These are phyloP conservation scores for Hemerocallis citrina DNA, from an alignment of 106 monocot species.

Conservation along the genomic window DNA sequence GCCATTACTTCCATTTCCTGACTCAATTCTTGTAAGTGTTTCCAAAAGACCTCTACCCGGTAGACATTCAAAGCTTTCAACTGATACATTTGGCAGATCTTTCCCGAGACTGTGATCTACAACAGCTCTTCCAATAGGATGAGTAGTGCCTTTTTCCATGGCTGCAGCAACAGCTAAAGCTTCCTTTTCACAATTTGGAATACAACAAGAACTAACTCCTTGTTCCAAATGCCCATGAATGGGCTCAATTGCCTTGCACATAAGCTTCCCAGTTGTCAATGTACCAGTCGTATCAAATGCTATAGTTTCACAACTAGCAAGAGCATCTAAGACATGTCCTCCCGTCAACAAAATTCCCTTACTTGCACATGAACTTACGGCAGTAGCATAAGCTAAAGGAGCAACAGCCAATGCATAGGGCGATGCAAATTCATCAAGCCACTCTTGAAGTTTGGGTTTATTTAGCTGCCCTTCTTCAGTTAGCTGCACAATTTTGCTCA, in stretches of 20 bases:
- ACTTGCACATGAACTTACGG: slow-evolving; percentile 91
- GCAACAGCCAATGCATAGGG: slow-evolving; percentile 97
- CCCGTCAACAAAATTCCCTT: slow-evolving; percentile 98
- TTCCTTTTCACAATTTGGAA: slow-evolving; percentile 85
- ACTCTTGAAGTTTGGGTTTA: slow-evolving; percentile 86
- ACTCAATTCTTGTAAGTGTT: slow-evolving; percentile 63
- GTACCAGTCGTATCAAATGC: slow-evolving; percentile 99
- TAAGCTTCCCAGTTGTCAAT: slow-evolving; percentile 89
- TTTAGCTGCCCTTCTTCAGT: slow-evolving; percentile 95
- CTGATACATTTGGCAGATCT: slow-evolving; percentile 66
- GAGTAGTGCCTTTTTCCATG: slow-evolving; percentile 95
- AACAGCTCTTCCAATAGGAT: slow-evolving; percentile 99
- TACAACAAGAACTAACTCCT: slow-evolving; percentile 48
- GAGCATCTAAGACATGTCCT: slow-evolving; percentile 91
- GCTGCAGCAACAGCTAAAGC: slow-evolving; percentile 97
- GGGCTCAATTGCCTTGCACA: slow-evolving; percentile 95
- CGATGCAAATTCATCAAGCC: slow-evolving; percentile 98
- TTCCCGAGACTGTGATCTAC: slow-evolving; percentile 77
- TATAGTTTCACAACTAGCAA: slow-evolving; percentile 68
- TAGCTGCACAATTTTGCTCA: slow-evolving; percentile 84
- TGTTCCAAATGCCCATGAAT: slow-evolving; percentile 71
- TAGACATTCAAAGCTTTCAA: slow-evolving; percentile 84
- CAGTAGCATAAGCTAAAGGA: slow-evolving; percentile 97
- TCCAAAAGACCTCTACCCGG: slow-evolving; percentile 94
- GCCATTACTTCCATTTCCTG: slow-evolving; percentile 32